These are phyloP conservation scores for Globisporangium canariense DNA, from an alignment of 352 stramenopile genomes.

Conservation along the genomic window DNA sequence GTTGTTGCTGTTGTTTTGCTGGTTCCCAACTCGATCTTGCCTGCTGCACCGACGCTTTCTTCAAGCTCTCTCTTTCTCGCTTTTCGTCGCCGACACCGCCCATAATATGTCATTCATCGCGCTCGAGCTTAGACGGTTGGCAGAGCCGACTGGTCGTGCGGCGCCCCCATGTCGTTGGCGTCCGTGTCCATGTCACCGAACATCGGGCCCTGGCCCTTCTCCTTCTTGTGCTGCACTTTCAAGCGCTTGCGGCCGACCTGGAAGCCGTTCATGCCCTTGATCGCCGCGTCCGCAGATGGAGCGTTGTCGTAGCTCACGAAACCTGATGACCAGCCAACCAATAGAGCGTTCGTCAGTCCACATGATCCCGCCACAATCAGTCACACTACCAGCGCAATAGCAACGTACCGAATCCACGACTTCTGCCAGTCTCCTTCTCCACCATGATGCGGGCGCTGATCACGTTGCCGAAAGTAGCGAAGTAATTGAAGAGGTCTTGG, in stretches of 20 bases:
- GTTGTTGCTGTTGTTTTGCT: conserved; percentile 8
- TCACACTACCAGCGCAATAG: not conserved
- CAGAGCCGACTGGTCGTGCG: conserved; percentile 21
- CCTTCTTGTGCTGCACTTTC: conserved; percentile 95
- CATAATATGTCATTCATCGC: conserved; percentile 13
- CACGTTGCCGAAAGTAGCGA: conserved; percentile 94
- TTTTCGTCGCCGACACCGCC: not conserved
- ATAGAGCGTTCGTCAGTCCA: conserved; percentile 1
- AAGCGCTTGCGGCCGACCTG: conserved; percentile 95
- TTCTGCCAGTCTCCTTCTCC: conserved; percentile 94
- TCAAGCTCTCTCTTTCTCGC: not conserved
- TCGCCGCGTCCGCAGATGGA: conserved; percentile 89
- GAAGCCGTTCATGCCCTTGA: conserved; percentile 95
- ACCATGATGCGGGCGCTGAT: conserved; percentile 96
- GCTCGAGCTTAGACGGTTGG: conserved; percentile 37
- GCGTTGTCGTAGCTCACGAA: conserved; percentile 96
- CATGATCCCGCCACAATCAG: conserved; percentile 19
- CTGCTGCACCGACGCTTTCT: conserved; percentile 5
- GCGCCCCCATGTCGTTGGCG: conserved; percentile 35
- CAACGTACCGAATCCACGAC: conserved; percentile 89
- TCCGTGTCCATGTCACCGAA: conserved; percentile 72
- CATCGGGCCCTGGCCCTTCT: conserved; percentile 71
- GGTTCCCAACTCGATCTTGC: conserved; percentile 3
- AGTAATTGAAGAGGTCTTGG: conserved; percentile 96
- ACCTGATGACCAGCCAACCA: conserved; percentile 40